Conservation (phyloP, 257 asterid genomes). For the Cynanchum wilfordii region DNA sequence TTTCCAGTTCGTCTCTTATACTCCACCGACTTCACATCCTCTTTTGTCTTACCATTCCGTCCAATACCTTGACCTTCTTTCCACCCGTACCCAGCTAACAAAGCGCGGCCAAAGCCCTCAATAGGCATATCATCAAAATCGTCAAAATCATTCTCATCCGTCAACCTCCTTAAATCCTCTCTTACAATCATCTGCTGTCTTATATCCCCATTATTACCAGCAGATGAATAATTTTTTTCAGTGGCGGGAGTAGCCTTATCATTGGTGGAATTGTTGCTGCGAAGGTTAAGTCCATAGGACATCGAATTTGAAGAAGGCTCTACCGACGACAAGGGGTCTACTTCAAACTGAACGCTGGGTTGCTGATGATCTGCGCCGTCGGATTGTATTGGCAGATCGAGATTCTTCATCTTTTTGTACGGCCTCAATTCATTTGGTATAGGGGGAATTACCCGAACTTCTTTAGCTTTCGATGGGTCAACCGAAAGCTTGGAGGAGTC, state of each 20-base stretch:
- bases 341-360: slow-evolving; percentile 50
- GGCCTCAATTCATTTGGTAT: slow-evolving; percentile 63
- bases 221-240: slow-evolving; percentile 1
- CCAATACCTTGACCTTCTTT: slow-evolving; percentile 76
- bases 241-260: not conserved
- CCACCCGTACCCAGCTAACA: slow-evolving; percentile 82
- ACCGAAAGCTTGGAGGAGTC: slow-evolving; percentile 36
- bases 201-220: slow-evolving; percentile 25
- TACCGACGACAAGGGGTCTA: slow-evolving; percentile 33
- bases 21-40: slow-evolving; percentile 54
- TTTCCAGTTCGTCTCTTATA: slow-evolving; percentile 49
- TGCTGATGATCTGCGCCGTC: slow-evolving; percentile 31
- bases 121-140: slow-evolving; percentile 67
- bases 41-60: slow-evolving; percentile 34
- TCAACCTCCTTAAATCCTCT: slow-evolving; percentile 55
- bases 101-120: slow-evolving; percentile 63
- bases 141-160: slow-evolving; percentile 52
- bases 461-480: slow-evolving; percentile 1
- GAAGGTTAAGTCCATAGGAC: slow-evolving; percentile 62
- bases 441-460: slow-evolving; percentile 38
- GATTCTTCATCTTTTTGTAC: slow-evolving; percentile 52
- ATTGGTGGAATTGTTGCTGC: slow-evolving; percentile 19
- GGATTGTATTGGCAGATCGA: slow-evolving; percentile 43
- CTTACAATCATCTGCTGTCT: slow-evolving; percentile 5
- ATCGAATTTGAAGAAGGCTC: slow-evolving; percentile 39